These are phyloP conservation scores for Lepiota venenata DNA, from an alignment of 768 basidiomycete species.

Conservation along the genomic window DNA sequence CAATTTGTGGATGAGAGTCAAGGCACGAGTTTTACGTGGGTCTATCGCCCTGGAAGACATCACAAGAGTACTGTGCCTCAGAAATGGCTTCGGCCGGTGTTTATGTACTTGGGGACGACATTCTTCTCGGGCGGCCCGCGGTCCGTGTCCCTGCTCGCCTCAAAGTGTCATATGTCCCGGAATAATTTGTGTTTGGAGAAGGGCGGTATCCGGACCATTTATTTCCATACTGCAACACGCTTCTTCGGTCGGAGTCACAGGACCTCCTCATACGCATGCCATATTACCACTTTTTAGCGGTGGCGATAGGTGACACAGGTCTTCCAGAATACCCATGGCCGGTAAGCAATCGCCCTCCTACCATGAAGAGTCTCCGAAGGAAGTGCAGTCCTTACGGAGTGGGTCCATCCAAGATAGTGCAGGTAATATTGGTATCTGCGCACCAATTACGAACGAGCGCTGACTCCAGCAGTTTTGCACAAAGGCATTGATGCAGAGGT, in stretches of 20 bases:
- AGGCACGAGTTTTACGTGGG: conserved; percentile 22
- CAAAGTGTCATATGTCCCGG: conserved; percentile 4
- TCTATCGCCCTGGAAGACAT: conserved; percentile 33
- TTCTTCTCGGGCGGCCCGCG: conserved; percentile 9
- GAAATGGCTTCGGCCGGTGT: background rate
- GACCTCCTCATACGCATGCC: background rate
- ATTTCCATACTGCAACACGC: background rate
- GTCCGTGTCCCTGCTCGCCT: conserved; percentile 11
- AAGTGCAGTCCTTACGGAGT: conserved; percentile 31
- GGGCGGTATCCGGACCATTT: background rate
- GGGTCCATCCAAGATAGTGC: conserved; percentile 18
- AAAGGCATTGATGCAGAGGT: conserved; percentile 41
- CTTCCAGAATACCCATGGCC: background rate
- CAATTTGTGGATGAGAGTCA: conserved; percentile 30
- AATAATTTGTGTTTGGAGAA: background rate
- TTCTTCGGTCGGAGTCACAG: background rate
- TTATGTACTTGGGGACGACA: background rate
- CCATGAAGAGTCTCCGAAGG: conserved; percentile 25
- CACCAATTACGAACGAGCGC: no score
- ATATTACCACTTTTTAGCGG: background rate
- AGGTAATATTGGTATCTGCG: background rate
- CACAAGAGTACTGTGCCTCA: background rate
- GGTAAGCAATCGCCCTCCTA: background rate
- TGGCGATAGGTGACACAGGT: no score
- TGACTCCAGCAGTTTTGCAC: background rate